Percentiles rank a stretch among this genome's conserved stretches.
Conservation (phyloP, 1,284 basidiomycete species). For the Somion occarium region DNA sequence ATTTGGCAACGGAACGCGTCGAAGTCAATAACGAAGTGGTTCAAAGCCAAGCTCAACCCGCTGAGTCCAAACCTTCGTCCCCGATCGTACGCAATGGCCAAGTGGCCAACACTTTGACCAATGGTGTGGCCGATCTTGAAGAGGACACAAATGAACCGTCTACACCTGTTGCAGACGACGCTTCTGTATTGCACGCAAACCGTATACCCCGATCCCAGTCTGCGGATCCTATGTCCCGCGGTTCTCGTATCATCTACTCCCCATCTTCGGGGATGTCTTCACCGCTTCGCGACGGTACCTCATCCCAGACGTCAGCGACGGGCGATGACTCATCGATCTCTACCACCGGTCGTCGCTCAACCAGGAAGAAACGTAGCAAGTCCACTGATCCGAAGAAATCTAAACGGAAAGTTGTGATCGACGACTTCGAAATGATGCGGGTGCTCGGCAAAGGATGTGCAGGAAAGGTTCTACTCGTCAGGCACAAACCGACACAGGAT, state of each 20-base stretch:
- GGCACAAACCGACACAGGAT: constrained; percentile 64
- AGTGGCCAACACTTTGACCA: background rate
- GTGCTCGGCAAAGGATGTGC: constrained; percentile 96
- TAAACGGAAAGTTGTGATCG: constrained; percentile 68
- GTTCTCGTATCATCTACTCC: constrained; percentile 47
- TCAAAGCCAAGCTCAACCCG: constrained; percentile 20
- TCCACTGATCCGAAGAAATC: constrained; percentile 52
- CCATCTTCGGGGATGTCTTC: constrained; percentile 15
- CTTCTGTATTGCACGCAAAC: constrained; percentile 22
- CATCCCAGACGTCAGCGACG: constrained; percentile 44
- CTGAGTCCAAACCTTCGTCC: background rate
- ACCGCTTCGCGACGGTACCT: constrained; percentile 41
- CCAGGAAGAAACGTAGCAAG: constrained; percentile 54
- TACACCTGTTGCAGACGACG: constrained; percentile 36
- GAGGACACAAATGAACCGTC: constrained; percentile 27
- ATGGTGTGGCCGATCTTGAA: too few relatives aligned
- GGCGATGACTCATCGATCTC: constrained; percentile 62
- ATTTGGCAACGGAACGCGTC: background rate
- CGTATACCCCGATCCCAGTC: constrained; percentile 72
- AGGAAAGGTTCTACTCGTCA: constrained; percentile 87
- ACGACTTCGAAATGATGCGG: constrained; percentile 95
- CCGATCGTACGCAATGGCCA: background rate
- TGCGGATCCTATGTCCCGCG: constrained; percentile 56
- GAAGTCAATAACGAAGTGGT: constrained; percentile 9
- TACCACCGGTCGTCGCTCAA: constrained; percentile 34